Evolutionary conservation across 179 eudicot genomes (phyloP).

Genomic region (Silene coronaria): DNA sequence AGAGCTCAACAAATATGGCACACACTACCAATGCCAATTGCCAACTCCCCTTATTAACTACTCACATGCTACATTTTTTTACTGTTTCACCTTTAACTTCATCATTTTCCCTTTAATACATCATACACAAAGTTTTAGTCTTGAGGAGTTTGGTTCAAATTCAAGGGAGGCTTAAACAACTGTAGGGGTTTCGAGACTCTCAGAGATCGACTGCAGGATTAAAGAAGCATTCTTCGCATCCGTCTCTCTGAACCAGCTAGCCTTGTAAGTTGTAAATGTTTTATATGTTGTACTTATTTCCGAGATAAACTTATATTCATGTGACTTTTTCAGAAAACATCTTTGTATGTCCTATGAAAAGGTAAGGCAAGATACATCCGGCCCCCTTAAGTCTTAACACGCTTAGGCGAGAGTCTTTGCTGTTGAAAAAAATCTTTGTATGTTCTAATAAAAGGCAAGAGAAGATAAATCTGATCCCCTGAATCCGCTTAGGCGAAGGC

Average conservation of each 20-base stretch:
- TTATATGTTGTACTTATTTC: no score
- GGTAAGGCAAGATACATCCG: no score
- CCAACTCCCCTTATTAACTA: not conserved
- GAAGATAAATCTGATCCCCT: no score
- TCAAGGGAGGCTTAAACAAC: not conserved
- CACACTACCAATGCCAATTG: not conserved
- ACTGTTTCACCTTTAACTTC: not conserved
- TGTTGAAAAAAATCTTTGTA: no score
- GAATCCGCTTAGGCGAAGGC: no score
- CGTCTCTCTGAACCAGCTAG: not conserved
- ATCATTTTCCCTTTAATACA: not conserved
- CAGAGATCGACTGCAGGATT: no score
- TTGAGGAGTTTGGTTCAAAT: not conserved
- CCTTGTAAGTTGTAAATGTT: not conserved
- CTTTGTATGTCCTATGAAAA: no score
- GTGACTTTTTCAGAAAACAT: not conserved
- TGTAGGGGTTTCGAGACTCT: no score
- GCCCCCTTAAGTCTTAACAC: no score
- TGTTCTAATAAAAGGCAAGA: no score
- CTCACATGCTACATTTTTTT: not conserved
- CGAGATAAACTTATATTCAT: no score
- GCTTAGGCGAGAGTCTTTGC: no score
- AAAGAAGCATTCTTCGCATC: not conserved
- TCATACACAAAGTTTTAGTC: not conserved
- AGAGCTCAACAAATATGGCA: constrained; percentile 8